phyloP scores from a whole-genome alignment of 306 rosid genomes.

The Dryas alaskensis region DNA sequence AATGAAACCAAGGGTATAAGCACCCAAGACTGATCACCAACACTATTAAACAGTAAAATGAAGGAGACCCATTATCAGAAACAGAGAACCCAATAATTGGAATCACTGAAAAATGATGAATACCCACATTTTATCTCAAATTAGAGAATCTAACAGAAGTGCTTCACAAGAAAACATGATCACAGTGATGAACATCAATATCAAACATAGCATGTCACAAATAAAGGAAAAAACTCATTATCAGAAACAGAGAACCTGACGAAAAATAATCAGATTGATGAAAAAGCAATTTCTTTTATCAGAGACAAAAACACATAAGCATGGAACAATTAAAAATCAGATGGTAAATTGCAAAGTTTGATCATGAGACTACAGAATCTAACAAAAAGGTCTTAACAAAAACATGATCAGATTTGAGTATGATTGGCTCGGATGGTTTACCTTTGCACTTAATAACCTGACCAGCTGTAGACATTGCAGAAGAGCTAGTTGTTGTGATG shows the following conservation, averaged over 20 bases:
- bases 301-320: neutral
- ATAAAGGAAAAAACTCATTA: neutral
- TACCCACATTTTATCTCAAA: neutral
- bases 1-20: too few species aligned
- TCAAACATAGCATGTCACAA: neutral
- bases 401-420: neutral
- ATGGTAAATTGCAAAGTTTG: too few species aligned
- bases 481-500: neutral
- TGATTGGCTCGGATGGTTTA: neutral
- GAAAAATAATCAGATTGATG: neutral
- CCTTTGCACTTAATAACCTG: conserved; percentile 76
- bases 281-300: neutral
- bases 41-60: too few species aligned
- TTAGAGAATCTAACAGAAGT: neutral
- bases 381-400: neutral
- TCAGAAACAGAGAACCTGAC: neutral
- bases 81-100: too few species aligned
- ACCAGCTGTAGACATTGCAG: conserved; percentile 52
- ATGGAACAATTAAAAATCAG: neutral
- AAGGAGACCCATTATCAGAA: too few species aligned
- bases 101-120: too few species aligned
- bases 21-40: too few species aligned
- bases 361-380: neutral
- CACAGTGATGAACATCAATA: neutral
- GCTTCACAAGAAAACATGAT: neutral